These are phyloP conservation scores for Amphicarpaea edgeworthii DNA, from an alignment of 306 rosid genomes.

Conservation along the genomic window DNA sequence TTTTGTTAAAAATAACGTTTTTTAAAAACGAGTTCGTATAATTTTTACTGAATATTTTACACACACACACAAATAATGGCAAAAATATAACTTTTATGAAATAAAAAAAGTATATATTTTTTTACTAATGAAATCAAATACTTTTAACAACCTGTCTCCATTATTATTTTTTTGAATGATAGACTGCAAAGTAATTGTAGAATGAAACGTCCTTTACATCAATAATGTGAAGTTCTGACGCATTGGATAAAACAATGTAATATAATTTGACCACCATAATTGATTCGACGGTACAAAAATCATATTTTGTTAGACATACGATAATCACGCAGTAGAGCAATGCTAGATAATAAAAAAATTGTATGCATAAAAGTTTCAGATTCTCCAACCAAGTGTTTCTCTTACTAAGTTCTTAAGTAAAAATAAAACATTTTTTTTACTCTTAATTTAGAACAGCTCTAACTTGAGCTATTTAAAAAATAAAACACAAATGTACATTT, in stretches of 20 bases:
- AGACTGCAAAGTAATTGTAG: constrained; percentile 5
- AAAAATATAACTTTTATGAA: too few relatives aligned
- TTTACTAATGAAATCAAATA: too few relatives aligned
- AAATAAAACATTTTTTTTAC: too few relatives aligned
- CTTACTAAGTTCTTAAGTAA: neutral
- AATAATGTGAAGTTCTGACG: constrained; percentile 24
- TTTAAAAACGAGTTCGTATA: too few relatives aligned
- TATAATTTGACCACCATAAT: constrained; percentile 17
- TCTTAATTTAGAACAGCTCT: too few relatives aligned
- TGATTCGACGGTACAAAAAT: neutral
- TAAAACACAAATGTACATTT: neutral
- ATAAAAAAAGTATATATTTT: too few relatives aligned
- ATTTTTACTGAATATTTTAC: too few relatives aligned
- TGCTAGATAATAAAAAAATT: neutral
- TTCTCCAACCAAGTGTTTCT: too few relatives aligned
- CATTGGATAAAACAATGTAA: neutral
- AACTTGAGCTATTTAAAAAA: neutral
- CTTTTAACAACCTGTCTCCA: neutral
- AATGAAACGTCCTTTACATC: neutral
- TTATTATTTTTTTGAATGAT: neutral
- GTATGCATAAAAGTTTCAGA: neutral
- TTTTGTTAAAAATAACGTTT: too few relatives aligned
- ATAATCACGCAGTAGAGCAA: neutral
- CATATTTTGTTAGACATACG: neutral
- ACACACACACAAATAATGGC: too few relatives aligned